Base-by-base conservation (phyloP, 371 early-diverging fungal genomes). In the Lichtheimia corymbifera region DNA sequence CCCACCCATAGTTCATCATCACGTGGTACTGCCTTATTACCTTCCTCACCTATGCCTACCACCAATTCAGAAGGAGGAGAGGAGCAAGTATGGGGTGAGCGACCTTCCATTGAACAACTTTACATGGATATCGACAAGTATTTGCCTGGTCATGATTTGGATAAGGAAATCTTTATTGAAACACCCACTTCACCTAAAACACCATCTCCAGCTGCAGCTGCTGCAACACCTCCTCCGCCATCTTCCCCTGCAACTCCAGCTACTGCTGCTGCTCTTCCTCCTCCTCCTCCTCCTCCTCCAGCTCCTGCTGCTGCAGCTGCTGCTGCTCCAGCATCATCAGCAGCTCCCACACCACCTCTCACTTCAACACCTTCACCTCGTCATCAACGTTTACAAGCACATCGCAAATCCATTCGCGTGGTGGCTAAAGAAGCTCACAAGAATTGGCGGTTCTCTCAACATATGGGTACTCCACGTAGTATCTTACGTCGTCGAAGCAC, bases 61-160 rank as follows among this genome's bases (percentile, higher is more conserved):
- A 62, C 55, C 59, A 53, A 45, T 22, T 60, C 63, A 22, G 70
- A 72, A n/a, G 52, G 61, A n/a, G 52, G 61, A 7, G 72, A 79
- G 25, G 75, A 80, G 14, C 80, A 77, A 30, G 70, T 72, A 3
- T 88, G 87, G 88, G 81, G 80, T 2, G 88, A 84, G 44, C 83
- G 93, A 24, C 93, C 93, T 3, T 83, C 89, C 0, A 73, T 90
- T 11, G 91, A 91, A 35, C 77, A 84, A 22, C 82, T 93, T 55
- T 84, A 84, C 45, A 83, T 88, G 55, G 84, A 92, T 59, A 77
- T 93, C 55, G 91, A 91, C 55, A 77, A 84, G 59, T 93, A 87
- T 69, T 84, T 93, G 64, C 92, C 92, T 24, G 88, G 80, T 13
- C 89, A 93, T 64, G 92, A 93, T 65, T 66, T 93, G 45, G 93